Percentiles rank a stretch among this genome's conserved stretches.
These are phyloP conservation scores for Colletotrichum echinochloae DNA, from an alignment of 2,329 filamentous ascomycete genomes.

Conservation along the genomic window DNA sequence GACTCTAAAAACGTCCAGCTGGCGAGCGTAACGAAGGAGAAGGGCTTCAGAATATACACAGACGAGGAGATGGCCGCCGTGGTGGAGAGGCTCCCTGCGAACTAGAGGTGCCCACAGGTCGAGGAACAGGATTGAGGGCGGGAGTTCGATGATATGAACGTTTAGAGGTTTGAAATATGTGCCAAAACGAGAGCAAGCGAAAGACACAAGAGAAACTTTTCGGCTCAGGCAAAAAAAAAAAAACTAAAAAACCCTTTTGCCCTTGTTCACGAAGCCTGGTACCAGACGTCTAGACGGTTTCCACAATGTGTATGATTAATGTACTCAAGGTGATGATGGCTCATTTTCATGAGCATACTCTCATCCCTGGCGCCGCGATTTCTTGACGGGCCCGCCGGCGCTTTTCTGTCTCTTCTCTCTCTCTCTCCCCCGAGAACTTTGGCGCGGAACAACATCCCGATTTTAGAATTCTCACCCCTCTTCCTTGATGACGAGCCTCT, in stretches of 20 bases:
- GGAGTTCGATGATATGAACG: not conserved
- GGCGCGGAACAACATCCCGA: not conserved
- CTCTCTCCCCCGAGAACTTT: not conserved
- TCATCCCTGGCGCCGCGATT: not conserved
- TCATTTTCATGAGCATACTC: not conserved
- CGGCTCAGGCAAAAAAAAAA: not conserved
- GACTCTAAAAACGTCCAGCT: slow-evolving; percentile 99
- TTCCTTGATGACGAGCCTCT: slow-evolving; percentile 68
- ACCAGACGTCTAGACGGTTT: slow-evolving; percentile 30
- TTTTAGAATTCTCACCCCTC: slow-evolving; percentile 23
- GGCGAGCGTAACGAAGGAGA: slow-evolving; percentile 96
- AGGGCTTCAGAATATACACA: slow-evolving; percentile 97
- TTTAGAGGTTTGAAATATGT: not conserved
- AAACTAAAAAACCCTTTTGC: not conserved
- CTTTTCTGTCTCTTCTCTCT: not conserved
- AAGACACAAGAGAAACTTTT: not conserved
- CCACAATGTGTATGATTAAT: slow-evolving; percentile 37
- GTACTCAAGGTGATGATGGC: slow-evolving; percentile 41
- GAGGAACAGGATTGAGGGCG: slow-evolving; percentile 11
- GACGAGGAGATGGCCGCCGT: slow-evolving; percentile 97
- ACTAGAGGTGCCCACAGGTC: slow-evolving; percentile 55
- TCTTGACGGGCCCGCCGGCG: not conserved
- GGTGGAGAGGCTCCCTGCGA: slow-evolving; percentile 82
- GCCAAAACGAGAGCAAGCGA: slow-evolving; percentile 11
- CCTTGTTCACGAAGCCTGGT: slow-evolving; percentile 29